These are phyloP conservation scores for Articulospora tetracladia DNA, from an alignment of 495 filamentous ascomycete species.

Conservation along the genomic window DNA sequence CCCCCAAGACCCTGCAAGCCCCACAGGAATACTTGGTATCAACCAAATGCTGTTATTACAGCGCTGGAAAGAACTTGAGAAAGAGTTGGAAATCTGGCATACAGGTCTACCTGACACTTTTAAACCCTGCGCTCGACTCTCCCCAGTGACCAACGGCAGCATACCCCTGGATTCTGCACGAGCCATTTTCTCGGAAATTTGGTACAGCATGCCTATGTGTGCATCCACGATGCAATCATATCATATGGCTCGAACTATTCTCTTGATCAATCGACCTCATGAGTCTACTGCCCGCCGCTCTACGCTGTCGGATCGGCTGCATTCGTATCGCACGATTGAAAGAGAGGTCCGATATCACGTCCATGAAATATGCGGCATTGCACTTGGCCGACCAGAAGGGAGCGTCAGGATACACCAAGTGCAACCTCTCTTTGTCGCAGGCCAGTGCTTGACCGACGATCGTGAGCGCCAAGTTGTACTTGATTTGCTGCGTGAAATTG, in stretches of 20 bases:
- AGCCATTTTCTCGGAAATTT: slow-evolving; percentile 52
- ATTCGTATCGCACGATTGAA: slow-evolving; percentile 50
- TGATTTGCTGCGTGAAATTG: slow-evolving; percentile 51
- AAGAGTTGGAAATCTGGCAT: slow-evolving; percentile 57
- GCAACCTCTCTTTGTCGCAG: slow-evolving; percentile 59
- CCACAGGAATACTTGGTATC: slow-evolving; percentile 41
- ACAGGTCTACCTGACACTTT: slow-evolving; percentile 55
- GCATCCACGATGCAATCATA: slow-evolving; percentile 62
- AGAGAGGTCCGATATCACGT: slow-evolving; percentile 52
- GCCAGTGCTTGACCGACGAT: slow-evolving; percentile 50
- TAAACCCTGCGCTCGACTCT: slow-evolving; percentile 43
- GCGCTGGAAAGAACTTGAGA: slow-evolving; percentile 50
- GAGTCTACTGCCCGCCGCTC: slow-evolving; percentile 47
- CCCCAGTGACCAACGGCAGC: slow-evolving; percentile 27
- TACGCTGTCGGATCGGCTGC: slow-evolving; percentile 46
- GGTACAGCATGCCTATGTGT: slow-evolving; percentile 61
- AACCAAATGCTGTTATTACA: slow-evolving; percentile 51
- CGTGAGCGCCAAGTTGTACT: slow-evolving; percentile 48
- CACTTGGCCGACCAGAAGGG: slow-evolving; percentile 48
- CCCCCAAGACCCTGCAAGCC: slow-evolving; percentile 30
- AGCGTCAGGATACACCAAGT: slow-evolving; percentile 55
- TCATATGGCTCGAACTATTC: slow-evolving; percentile 59
- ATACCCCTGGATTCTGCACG: slow-evolving; percentile 19
- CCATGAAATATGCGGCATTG: slow-evolving; percentile 55
- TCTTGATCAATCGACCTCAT: slow-evolving; percentile 60